Percentiles rank a stretch among this genome's conserved stretches.
phyloP scores from a whole-genome alignment of 225 moss, liverwort and hornwort species.

The Climacium dendroides region DNA sequence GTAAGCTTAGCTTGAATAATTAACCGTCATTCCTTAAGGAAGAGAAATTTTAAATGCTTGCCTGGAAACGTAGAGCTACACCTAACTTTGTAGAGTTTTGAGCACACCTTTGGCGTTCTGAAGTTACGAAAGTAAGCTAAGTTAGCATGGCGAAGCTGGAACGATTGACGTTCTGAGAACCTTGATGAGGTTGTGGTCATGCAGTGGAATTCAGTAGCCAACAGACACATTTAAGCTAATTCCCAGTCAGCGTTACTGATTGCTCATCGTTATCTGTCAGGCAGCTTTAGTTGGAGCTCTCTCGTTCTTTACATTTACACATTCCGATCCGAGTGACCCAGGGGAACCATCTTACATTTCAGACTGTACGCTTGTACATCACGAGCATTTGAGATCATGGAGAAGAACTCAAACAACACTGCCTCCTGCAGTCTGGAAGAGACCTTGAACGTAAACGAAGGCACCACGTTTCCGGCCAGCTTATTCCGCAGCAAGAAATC shows the following conservation, averaged over 20 bases:
- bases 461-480: neutral
- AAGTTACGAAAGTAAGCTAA: neutral
- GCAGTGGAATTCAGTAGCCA: neutral
- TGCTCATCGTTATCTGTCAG: neutral
- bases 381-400: neutral
- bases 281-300: neutral
- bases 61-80: neutral
- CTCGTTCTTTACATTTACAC: neutral
- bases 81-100: neutral
- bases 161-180: neutral
- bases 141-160: neutral
- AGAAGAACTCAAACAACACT: neutral
- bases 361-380: neutral
- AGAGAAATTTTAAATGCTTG: neutral
- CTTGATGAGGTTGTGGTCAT: neutral
- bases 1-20: neutral
- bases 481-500: neutral
- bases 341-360: neutral
- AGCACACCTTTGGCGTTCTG: neutral
- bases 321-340: neutral
- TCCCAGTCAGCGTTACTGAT: neutral
- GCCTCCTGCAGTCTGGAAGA: neutral
- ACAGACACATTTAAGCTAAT: neutral
- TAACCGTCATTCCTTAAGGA: neutral
- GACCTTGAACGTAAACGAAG: rapidly evolving